phyloP scores from a whole-genome alignment of 768 basidiomycete genomes.

The Steccherinum ochraceum region DNA sequence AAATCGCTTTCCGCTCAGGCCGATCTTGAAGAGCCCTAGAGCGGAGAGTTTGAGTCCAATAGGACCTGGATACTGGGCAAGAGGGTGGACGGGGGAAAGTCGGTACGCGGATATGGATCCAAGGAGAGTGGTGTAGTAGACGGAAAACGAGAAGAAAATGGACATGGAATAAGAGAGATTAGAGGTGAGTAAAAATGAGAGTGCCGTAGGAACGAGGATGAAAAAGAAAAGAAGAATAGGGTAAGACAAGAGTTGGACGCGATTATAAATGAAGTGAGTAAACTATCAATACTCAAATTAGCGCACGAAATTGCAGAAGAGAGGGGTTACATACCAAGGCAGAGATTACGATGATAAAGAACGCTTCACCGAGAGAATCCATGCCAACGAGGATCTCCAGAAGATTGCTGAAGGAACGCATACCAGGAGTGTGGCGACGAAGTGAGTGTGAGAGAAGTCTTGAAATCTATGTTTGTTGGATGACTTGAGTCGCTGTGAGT shows the following conservation, averaged over 20 bases:
- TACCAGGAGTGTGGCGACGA: too few species aligned
- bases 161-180: constrained; percentile 6
- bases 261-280: constrained; percentile 12
- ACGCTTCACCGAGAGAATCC: not conserved
- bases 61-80: constrained; percentile 16
- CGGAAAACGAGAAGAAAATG: constrained; percentile 4
- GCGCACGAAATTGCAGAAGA: not conserved
- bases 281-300: not conserved
- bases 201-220: constrained; percentile 7
- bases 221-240: constrained; percentile 6
- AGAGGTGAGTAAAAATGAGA: constrained; percentile 6
- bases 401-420: too few species aligned
- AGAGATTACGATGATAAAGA: not conserved
- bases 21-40: constrained; percentile 10
- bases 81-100: constrained; percentile 17
- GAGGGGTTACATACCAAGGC: not conserved
- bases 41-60: constrained; percentile 12
- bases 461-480: too few species aligned
- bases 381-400: too few species aligned
- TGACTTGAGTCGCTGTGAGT: too few species aligned
- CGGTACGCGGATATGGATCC: constrained; percentile 13
- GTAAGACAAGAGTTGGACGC: constrained; percentile 7
- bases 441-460: too few species aligned
- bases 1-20: constrained; percentile 14
- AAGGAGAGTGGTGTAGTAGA: constrained; percentile 9